Evolutionary conservation across 805 yeast species (phyloP).

Genomic region (Cephaloascus fragrans): DNA sequence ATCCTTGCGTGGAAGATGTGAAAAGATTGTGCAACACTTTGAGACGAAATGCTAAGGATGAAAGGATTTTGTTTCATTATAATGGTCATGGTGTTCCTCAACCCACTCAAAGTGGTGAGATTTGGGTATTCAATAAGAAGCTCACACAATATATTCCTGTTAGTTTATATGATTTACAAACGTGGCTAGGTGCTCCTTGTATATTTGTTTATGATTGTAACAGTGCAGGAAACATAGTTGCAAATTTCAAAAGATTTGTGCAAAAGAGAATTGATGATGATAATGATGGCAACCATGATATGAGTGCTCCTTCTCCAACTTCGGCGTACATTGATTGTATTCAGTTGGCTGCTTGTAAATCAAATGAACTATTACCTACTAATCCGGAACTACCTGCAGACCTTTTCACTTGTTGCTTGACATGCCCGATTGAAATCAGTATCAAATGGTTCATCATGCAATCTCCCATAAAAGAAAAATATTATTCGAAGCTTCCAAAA

Average conservation of each 20-base stretch:
- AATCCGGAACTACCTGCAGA: conserved; percentile 95
- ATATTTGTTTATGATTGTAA: conserved; percentile 92
- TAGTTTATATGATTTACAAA: conserved; percentile 86
- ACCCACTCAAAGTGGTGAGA: conserved; percentile 92
- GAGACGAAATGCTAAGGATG: conserved; percentile 87
- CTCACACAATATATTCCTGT: conserved; percentile 97
- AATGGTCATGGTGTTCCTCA: conserved; percentile 99
- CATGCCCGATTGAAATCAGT: conserved; percentile 92
- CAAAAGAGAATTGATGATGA: conserved; percentile 86
- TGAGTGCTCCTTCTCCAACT: conserved; percentile 50
- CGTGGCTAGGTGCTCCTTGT: conserved; percentile 98
- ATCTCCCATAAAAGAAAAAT: conserved; percentile 48
- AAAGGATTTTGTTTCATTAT: conserved; percentile 85
- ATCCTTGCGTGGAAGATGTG: conserved; percentile 93
- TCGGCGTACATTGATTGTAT: conserved; percentile 75
- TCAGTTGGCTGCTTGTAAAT: conserved; percentile 86
- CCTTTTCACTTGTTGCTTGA: conserved; percentile 87
- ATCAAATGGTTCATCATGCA: conserved; percentile 87
- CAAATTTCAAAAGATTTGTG: conserved; percentile 81
- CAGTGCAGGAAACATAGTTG: conserved; percentile 88
- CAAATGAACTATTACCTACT: conserved; percentile 83
- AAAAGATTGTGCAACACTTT: conserved; percentile 85
- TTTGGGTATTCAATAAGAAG: conserved; percentile 96
- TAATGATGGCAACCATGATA: conserved; percentile 46
- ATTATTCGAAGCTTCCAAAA: conserved; percentile 34